phyloP scores from a whole-genome alignment of 2,329 filamentous ascomycete species.

The Diaporthe ilicicola region DNA sequence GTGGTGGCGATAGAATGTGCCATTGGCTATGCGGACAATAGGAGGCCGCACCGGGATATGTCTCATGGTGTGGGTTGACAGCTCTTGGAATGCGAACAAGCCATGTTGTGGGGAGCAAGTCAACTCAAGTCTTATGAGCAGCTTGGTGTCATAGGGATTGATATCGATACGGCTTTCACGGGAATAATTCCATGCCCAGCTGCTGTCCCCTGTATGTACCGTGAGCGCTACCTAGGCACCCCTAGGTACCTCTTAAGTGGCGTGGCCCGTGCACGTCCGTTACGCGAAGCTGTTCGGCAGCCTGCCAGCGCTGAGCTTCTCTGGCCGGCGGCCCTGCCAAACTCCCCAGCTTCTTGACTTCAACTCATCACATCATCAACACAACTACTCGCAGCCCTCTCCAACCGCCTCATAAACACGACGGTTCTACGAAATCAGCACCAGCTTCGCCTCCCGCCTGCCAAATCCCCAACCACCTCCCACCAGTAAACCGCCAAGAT shows the following conservation, averaged over 20 bases:
- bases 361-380: slow-evolving; percentile 2
- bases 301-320: slow-evolving; percentile 28
- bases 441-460: slow-evolving; percentile 5
- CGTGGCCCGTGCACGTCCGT: slow-evolving; percentile 25
- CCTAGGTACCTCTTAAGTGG: not conserved
- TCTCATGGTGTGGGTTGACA: slow-evolving; percentile 43
- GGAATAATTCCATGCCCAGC: not conserved
- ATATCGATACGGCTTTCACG: not conserved
- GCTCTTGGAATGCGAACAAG: not conserved
- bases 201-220: not conserved
- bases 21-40: slow-evolving; percentile 77
- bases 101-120: slow-evolving; percentile 7
- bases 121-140: not conserved
- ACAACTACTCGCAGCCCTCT: not conserved
- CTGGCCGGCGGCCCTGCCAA: not conserved
- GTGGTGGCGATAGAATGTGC: slow-evolving; percentile 83
- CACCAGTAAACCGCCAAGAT: slow-evolving; percentile 50
- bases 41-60: slow-evolving; percentile 54
- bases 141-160: not conserved
- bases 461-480: not conserved
- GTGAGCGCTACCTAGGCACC: not conserved
- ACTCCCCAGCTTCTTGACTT: not conserved
- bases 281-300: slow-evolving; percentile 34
- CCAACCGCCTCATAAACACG: not conserved
- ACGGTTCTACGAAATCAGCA: not conserved